Evolutionary conservation across 257 asterid species (phyloP), one percentile per base, ranked within the genome.

Genomic region (Lantana camara): DNA sequence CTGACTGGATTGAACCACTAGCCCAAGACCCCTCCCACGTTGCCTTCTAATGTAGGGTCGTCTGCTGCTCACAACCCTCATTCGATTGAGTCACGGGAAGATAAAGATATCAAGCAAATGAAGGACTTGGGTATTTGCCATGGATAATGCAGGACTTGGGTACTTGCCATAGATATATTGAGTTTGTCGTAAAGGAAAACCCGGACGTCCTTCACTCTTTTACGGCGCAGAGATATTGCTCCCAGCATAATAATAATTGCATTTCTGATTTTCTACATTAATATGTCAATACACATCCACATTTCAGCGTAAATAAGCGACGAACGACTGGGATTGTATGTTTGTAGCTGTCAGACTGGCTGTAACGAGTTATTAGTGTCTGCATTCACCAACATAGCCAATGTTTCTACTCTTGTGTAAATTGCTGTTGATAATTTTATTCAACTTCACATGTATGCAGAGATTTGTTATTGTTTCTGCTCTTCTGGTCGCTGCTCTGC

Each of bases 391-490:
- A 10, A 21, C 37, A 48, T 22, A n/a, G 42, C 32, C 27, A 21
- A 56, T 52, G 38, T 42, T 57, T 57, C 41, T 38, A n/a, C 11
- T 4, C 27, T 44, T n/a, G 30, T 58, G 12, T 20, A 21, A 42
- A 34, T 48, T n/a, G n/a, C 30, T 19, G 27, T 64, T 63, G 44
- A 65, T 60, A n/a, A 9, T 7, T 22, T 56, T 9, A 16, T 71
- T 57, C 13, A 57, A 63, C 20, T 65, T 49, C 0, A 42, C 32
- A 52, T 71, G 57, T 19, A 53, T 66, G 76, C 85, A 93, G 99
- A 97, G 97, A 57, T 93, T 93, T 77, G 92, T 90, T 24, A 90
- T 87, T 42, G 99, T 93, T 41, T 90, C 96, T 66, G 99, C 99
- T 20, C 91, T 90, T 60, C 80, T 90, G 19, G 99, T 90, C 53